Evolutionary conservation across 257 asterid species (phyloP).

Genomic region (Fraxinus americana): DNA sequence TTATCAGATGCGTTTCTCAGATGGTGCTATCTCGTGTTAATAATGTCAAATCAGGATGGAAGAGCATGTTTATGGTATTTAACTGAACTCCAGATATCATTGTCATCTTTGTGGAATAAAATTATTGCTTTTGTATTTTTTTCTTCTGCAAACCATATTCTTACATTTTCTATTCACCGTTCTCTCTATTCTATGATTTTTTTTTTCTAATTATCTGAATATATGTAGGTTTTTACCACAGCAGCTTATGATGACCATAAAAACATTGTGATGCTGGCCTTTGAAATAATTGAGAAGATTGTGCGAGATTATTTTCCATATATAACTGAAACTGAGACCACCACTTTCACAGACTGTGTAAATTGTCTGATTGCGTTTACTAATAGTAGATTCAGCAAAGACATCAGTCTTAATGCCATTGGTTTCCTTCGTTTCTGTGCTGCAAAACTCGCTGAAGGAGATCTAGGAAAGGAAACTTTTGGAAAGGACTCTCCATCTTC

Average conservation of each 20-base stretch:
- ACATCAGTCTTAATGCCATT: slow-evolving; percentile 96
- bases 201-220: slow-evolving; percentile 22
- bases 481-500: slow-evolving; percentile 60
- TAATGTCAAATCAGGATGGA: slow-evolving; percentile 98
- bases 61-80: slow-evolving; percentile 99
- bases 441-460: slow-evolving; percentile 96
- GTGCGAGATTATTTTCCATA: slow-evolving; percentile 97
- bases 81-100: slow-evolving; percentile 25
- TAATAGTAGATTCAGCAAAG: slow-evolving; percentile 86
- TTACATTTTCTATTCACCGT: slow-evolving; percentile 13
- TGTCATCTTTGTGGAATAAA: slow-evolving; percentile 14
- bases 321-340: slow-evolving; percentile 95
- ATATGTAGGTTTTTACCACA: slow-evolving; percentile 87
- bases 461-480: slow-evolving; percentile 63
- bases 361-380: slow-evolving; percentile 96
- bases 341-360: slow-evolving; percentile 96
- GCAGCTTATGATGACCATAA: slow-evolving; percentile 98
- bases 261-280: slow-evolving; percentile 89
- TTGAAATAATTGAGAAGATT: slow-evolving; percentile 95
- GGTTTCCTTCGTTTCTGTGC: slow-evolving; percentile 96
- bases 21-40: slow-evolving; percentile 97
- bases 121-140: neutral
- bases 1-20: slow-evolving; percentile 96
- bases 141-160: slow-evolving; percentile 3
- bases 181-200: slow-evolving; percentile 14